These are phyloP conservation scores for Yarrowia sp. DNA, from an alignment of 805 yeast species.

Conservation along the genomic window DNA sequence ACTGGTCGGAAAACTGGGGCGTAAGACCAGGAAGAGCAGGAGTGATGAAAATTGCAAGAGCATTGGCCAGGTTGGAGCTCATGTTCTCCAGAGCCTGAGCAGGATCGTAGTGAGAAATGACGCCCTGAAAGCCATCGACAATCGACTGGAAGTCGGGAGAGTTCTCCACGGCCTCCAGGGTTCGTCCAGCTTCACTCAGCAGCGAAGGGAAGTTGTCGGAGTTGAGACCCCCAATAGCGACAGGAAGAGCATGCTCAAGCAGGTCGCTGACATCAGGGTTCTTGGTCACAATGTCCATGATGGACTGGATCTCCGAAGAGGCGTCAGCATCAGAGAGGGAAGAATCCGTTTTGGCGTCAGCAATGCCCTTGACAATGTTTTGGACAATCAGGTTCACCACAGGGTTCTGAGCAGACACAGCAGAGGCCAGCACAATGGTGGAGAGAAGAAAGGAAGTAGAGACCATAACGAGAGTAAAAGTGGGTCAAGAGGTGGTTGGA, in stretches of 20 bases:
- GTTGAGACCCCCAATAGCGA: not conserved
- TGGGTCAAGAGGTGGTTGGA: no score
- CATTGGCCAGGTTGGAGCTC: not conserved
- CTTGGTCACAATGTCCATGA: constrained; percentile 28
- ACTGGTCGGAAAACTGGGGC: constrained; percentile 2
- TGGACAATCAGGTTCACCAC: not conserved
- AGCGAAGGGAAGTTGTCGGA: constrained; percentile 4
- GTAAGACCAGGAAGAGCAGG: not conserved
- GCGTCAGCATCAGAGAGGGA: not conserved
- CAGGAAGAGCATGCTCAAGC: not conserved
- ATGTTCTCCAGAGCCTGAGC: not conserved
- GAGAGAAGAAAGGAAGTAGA: not conserved
- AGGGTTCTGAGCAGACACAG: constrained; percentile 14
- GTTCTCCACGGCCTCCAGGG: not conserved
- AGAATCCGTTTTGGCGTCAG: constrained; percentile 2
- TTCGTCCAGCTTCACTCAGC: not conserved
- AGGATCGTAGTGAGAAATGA: not conserved
- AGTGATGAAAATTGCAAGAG: not conserved
- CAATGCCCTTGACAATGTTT: not conserved
- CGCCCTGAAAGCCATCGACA: not conserved
- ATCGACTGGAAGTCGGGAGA: constrained; percentile 9
- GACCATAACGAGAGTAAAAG: not conserved
- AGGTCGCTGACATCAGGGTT: not conserved
- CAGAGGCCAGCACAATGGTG: not conserved
- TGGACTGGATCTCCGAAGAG: constrained; percentile 1